These are phyloP conservation scores for Mangifera indica DNA, from an alignment of 345 rosid genomes.

Conservation along the genomic window DNA sequence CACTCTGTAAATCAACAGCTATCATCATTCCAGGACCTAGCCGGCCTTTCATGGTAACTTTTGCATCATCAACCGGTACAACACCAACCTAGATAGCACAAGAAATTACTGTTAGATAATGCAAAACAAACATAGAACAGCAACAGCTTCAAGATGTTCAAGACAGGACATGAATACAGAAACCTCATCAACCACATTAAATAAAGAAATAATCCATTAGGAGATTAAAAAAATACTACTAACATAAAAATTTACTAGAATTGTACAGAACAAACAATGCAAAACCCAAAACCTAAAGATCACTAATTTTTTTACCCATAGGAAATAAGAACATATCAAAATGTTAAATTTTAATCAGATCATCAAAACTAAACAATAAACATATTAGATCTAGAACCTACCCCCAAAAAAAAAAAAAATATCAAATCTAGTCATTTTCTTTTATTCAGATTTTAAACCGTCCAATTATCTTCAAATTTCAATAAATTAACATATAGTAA, in stretches of 20 bases:
- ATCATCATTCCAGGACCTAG: conserved; percentile 99
- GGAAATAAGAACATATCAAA: too few relatives aligned
- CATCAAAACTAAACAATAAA: too few relatives aligned
- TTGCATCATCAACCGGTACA: conserved; percentile 90
- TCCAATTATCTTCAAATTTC: too few relatives aligned
- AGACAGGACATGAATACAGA: background rate
- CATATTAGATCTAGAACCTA: too few relatives aligned
- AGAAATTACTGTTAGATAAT: background rate
- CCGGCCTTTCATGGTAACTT: conserved; percentile 89
- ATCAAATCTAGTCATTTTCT: too few relatives aligned
- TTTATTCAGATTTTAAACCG: too few relatives aligned
- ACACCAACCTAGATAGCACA: conserved; percentile 78
- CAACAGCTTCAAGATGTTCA: background rate
- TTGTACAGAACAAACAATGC: background rate
- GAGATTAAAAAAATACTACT: too few relatives aligned
- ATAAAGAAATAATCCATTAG: background rate
- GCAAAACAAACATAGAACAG: background rate
- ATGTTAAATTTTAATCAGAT: too few relatives aligned
- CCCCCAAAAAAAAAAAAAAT: too few relatives aligned
- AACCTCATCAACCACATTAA: background rate
- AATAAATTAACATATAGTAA: too few relatives aligned
- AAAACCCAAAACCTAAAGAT: too few relatives aligned
- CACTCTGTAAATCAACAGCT: conserved; percentile 73
- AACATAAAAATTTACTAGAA: background rate
- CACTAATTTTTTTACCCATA: too few relatives aligned